Conservation (phyloP, 352 stramenopile genomes). For the Albugo candida region DNA sequence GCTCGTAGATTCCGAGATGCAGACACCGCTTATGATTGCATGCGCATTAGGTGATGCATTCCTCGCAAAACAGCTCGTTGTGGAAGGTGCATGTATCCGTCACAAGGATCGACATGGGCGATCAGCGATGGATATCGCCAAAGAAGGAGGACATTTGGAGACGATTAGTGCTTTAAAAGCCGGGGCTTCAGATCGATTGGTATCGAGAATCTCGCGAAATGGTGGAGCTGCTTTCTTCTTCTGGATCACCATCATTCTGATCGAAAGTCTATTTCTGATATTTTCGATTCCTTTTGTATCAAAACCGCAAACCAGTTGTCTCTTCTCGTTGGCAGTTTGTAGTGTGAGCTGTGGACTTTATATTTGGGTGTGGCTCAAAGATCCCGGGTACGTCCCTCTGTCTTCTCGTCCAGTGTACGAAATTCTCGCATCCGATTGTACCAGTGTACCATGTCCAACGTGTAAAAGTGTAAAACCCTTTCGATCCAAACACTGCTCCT, state of each 20-base stretch:
- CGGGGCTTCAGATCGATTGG: conserved; percentile 39
- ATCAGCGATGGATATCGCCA: conserved; percentile 53
- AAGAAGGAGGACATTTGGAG: conserved; percentile 43
- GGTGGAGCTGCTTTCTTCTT: conserved; percentile 55
- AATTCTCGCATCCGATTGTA: conserved; percentile 46
- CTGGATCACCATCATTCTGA: conserved; percentile 29
- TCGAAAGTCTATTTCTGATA: conserved; percentile 25
- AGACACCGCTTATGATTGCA: conserved; percentile 70
- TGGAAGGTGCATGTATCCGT: conserved; percentile 48
- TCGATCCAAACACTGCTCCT: conserved; percentile 65
- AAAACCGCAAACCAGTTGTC: background rate
- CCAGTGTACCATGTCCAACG: conserved; percentile 47
- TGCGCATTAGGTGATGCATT: conserved; percentile 59
- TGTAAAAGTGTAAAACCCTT: conserved; percentile 57
- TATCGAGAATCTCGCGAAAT: conserved; percentile 36
- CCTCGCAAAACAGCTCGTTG: conserved; percentile 61
- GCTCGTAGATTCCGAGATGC: conserved; percentile 41
- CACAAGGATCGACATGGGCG: conserved; percentile 47
- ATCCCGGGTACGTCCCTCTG: conserved; percentile 50
- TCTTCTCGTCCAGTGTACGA: conserved; percentile 41
- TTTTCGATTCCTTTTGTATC: conserved; percentile 32
- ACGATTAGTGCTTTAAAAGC: conserved; percentile 41
- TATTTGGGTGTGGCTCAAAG: conserved; percentile 58
- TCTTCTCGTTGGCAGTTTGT: conserved; percentile 16
- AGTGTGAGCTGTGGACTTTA: conserved; percentile 34